phyloP scores from a whole-genome alignment of 2,329 filamentous ascomycete genomes.

The Fusarium oxysporum region DNA sequence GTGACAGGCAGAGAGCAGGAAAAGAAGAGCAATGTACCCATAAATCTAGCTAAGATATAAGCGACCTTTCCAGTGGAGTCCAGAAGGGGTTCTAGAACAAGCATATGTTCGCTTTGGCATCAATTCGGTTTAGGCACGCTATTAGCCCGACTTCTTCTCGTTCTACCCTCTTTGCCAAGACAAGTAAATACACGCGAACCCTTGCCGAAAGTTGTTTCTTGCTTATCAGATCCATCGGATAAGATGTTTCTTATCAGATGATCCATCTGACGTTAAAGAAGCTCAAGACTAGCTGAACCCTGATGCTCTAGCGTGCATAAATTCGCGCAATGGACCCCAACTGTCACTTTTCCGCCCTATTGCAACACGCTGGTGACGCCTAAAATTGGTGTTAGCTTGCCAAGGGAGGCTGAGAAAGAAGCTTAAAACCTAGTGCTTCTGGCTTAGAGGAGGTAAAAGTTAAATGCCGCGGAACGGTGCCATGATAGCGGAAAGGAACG shows the following conservation, averaged over 20 bases:
- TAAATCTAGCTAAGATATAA: too few relatives aligned
- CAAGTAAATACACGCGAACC: accelerated
- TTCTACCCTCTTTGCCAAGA: neutral
- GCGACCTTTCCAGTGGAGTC: too few relatives aligned
- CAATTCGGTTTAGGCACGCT: neutral
- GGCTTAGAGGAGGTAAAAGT: neutral
- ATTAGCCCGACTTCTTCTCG: neutral
- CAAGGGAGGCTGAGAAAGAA: neutral
- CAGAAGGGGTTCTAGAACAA: neutral
- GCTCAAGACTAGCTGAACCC: neutral
- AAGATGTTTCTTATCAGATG: neutral
- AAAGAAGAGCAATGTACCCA: too few relatives aligned
- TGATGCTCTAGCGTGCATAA: neutral
- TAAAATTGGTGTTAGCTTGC: neutral
- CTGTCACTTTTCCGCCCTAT: neutral
- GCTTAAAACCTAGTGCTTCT: neutral
- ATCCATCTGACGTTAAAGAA: neutral
- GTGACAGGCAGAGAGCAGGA: too few relatives aligned
- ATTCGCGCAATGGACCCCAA: neutral
- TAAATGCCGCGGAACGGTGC: neutral
- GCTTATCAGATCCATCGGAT: neutral
- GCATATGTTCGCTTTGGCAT: accelerated
- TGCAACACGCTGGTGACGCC: accelerated
- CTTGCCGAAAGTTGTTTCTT: too few relatives aligned
- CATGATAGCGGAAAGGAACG: accelerated